Evolutionary conservation across 2,329 filamentous ascomycete genomes (phyloP).

Genomic region (Fusarium neocosmosporiellum): DNA sequence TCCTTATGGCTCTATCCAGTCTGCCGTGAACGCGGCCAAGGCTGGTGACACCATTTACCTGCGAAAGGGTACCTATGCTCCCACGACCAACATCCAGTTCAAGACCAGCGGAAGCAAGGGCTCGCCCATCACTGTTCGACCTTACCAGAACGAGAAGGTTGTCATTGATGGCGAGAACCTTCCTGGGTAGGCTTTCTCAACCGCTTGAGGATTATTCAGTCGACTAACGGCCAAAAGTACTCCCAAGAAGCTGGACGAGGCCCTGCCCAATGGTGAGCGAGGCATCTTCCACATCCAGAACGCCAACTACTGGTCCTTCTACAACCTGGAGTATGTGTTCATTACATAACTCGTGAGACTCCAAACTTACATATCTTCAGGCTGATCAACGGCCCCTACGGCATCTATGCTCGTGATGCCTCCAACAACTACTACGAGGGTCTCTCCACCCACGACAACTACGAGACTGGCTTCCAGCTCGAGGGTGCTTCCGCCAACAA

Average conservation of each 20-base stretch:
- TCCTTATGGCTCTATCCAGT: slow-evolving; percentile 59
- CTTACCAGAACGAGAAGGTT: slow-evolving; percentile 57
- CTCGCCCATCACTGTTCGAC: slow-evolving; percentile 54
- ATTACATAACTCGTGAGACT: rapidly evolving
- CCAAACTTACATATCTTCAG: neutral
- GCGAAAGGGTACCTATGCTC: slow-evolving; percentile 59
- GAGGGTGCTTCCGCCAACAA: slow-evolving; percentile 50
- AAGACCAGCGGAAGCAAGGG: slow-evolving; percentile 55
- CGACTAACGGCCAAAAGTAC: slow-evolving; percentile 48
- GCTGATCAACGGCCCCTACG: slow-evolving; percentile 53
- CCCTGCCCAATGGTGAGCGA: slow-evolving; percentile 54
- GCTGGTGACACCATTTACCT: slow-evolving; percentile 60
- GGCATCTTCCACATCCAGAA: slow-evolving; percentile 60
- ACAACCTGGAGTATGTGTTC: slow-evolving; percentile 45
- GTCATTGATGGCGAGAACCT: slow-evolving; percentile 58
- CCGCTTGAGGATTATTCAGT: rapidly evolving
- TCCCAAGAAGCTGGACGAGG: slow-evolving; percentile 53
- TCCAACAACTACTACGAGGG: slow-evolving; percentile 52
- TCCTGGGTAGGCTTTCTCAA: slow-evolving; percentile 15
- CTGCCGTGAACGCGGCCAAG: slow-evolving; percentile 56
- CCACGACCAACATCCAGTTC: slow-evolving; percentile 60
- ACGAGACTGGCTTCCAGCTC: slow-evolving; percentile 53
- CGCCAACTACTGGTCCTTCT: slow-evolving; percentile 59
- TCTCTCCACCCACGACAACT: slow-evolving; percentile 52
- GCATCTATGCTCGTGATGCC: slow-evolving; percentile 50